Conservation (phyloP, 768 basidiomycete species). For the Suillus decipiens region DNA sequence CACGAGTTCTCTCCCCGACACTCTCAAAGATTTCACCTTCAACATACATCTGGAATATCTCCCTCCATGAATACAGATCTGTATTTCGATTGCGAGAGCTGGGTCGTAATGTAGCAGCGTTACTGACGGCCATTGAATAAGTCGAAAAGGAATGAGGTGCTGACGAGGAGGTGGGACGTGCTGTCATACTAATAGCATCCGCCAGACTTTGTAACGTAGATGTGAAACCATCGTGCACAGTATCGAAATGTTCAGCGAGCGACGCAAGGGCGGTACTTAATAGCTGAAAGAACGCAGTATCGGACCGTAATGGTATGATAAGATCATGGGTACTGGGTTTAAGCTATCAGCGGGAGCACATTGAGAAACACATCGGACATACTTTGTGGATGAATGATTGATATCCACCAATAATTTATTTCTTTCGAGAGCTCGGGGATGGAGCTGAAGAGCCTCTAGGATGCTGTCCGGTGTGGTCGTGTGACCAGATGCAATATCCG, state of each 20-base stretch:
- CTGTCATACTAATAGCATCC: slow-evolving; percentile 32
- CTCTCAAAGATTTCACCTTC: slow-evolving; percentile 87
- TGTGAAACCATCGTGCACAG: slow-evolving; percentile 53
- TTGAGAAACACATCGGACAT: not conserved
- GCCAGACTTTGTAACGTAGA: slow-evolving; percentile 51
- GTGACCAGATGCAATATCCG: not conserved
- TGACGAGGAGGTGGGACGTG: slow-evolving; percentile 34
- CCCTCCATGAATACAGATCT: slow-evolving; percentile 87
- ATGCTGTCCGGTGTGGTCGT: slow-evolving; percentile 18
- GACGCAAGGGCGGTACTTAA: slow-evolving; percentile 62
- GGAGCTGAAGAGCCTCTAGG: slow-evolving; percentile 11
- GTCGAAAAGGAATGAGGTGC: slow-evolving; percentile 33
- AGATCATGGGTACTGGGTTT: slow-evolving; percentile 45
- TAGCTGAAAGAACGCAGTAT: slow-evolving; percentile 77
- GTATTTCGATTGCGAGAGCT: slow-evolving; percentile 29
- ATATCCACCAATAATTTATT: not conserved
- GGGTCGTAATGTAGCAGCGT: slow-evolving; percentile 41
- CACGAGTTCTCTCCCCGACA: slow-evolving; percentile 58
- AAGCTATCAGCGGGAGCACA: not conserved
- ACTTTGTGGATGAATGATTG: not conserved
- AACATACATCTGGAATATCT: slow-evolving; percentile 85
- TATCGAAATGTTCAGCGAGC: slow-evolving; percentile 51
- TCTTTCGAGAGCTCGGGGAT: slow-evolving; percentile 3
- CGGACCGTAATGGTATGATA: slow-evolving; percentile 78
- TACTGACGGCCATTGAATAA: slow-evolving; percentile 28